Conservation (phyloP, 2,329 filamentous ascomycete genomes). For the Aspergillus sp. region DNA sequence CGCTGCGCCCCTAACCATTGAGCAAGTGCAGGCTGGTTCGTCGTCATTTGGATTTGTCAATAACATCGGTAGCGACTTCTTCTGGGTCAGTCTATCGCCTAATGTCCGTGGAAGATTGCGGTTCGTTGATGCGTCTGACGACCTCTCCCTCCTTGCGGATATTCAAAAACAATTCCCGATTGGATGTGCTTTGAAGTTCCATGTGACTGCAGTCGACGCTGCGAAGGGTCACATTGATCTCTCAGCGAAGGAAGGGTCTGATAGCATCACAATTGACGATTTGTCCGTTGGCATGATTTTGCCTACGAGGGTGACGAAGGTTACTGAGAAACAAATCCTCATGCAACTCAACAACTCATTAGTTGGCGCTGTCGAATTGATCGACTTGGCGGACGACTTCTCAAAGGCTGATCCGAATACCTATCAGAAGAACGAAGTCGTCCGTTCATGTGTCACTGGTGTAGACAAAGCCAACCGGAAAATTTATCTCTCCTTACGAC, state of each 20-base stretch:
- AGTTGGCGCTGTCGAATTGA: conserved; percentile 75
- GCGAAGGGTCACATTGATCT: conserved; percentile 77
- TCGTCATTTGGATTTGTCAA: conserved; percentile 84
- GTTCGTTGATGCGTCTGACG: conserved; percentile 81
- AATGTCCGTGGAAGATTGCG: conserved; percentile 81
- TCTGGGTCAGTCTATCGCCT: conserved; percentile 91
- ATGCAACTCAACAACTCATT: conserved; percentile 81
- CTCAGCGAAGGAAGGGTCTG: conserved; percentile 67
- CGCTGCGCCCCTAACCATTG: conserved; percentile 65
- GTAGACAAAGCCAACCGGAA: conserved; percentile 83
- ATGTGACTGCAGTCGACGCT: conserved; percentile 72
- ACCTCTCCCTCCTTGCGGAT: conserved; percentile 75
- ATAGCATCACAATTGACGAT: conserved; percentile 66
- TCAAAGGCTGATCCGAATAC: conserved; percentile 72
- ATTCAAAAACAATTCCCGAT: conserved; percentile 79
- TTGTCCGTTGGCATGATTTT: conserved; percentile 78
- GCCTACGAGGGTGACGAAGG: conserved; percentile 79
- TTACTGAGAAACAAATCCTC: conserved; percentile 78
- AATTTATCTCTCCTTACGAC: conserved; percentile 75
- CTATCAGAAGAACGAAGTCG: conserved; percentile 79
- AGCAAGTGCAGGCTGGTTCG: conserved; percentile 70
- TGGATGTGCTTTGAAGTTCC: conserved; percentile 82
- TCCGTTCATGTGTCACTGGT: conserved; percentile 81
- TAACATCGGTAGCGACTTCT: conserved; percentile 73
- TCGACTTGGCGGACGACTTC: conserved; percentile 85